phyloP scores from a whole-genome alignment of 164 flowering plant species.

The Stephania japonica region DNA sequence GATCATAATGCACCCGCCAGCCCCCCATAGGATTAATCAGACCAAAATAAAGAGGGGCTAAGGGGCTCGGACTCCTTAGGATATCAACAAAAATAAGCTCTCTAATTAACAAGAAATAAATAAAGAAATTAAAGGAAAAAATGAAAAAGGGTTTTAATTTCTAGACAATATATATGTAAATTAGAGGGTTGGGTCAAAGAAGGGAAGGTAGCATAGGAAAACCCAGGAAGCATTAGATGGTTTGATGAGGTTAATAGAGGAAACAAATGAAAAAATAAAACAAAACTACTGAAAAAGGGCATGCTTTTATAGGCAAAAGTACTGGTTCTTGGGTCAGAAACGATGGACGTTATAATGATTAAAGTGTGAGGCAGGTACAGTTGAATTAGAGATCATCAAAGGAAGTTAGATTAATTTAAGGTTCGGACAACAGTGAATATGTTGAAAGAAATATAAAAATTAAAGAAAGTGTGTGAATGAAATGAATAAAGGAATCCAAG shows the following conservation, averaged over 20 bases:
- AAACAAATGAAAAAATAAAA: neutral
- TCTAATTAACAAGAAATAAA: no score
- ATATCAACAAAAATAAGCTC: no score
- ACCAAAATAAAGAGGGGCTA: no score
- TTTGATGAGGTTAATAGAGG: neutral
- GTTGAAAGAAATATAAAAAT: neutral
- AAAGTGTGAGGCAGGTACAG: neutral
- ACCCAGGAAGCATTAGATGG: neutral
- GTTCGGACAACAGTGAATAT: conserved; percentile 3
- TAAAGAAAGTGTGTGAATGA: neutral
- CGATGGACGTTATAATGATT: neutral
- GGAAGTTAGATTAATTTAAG: conserved; percentile 1
- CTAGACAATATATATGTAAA: neutral
- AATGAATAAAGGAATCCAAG: conserved; percentile 8
- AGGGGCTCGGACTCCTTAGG: no score
- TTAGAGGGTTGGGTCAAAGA: neutral
- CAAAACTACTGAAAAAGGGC: neutral
- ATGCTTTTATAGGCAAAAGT: neutral
- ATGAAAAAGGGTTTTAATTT: neutral
- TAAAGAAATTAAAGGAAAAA: neutral
- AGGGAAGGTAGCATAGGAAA: neutral
- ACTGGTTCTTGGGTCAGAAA: neutral
- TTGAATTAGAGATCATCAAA: neutral
- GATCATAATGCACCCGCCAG: no score
- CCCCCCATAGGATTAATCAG: no score